Evolutionary conservation across 2,329 filamentous ascomycete species (phyloP), one percentile per base, ranked within the genome.

Genomic region (Nigrograna mackinnonii): DNA sequence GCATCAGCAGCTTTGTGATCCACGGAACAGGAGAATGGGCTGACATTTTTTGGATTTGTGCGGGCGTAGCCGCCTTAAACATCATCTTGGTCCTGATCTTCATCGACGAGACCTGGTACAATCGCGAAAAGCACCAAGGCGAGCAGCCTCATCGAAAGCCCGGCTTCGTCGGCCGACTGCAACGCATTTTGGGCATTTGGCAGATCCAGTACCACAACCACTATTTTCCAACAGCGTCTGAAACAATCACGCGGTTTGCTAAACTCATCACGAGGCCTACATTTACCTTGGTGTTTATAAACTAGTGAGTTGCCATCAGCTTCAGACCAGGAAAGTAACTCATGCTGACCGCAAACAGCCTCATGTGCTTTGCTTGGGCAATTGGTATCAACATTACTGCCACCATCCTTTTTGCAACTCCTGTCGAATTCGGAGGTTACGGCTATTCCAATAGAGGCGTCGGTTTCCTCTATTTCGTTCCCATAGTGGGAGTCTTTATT

Each of bases 401-500:
- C 4, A 16, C 31, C 6, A 41, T 46, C 31, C n/a, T n/a, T n/a
- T 44, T 52, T 22, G 6, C 38, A 11, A 32, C 22, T 9, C 43
- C 41, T 4, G 14, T 22, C 4, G n/a, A n/a, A n/a, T n/a, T n/a
- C n/a, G n/a, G n/a, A n/a, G n/a, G n/a, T n/a, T 50, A 50, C 18
- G 37, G 34, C 16, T 44, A 33, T 30, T 19, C 35, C 16, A 4
- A 16, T n/a, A 39, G 9, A 17, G 11, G 12, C 2, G 32, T 40
- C 4, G 58, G 56, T 6, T 49, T 49, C 17, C 43, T 57, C n/a
- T 62, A 56, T 47, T 46, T 65, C 20, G 56, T 63, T 2, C 60
- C 63, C 9, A 55, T 64, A 37, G 52, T 67, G 14, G 63, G 57
- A 5, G 59, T 54, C 22, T 20, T 63, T 3, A 12, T 60, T n/a